Conservation (phyloP, 2,329 filamentous ascomycete genomes). For the Teratosphaeriaceae sp. region DNA sequence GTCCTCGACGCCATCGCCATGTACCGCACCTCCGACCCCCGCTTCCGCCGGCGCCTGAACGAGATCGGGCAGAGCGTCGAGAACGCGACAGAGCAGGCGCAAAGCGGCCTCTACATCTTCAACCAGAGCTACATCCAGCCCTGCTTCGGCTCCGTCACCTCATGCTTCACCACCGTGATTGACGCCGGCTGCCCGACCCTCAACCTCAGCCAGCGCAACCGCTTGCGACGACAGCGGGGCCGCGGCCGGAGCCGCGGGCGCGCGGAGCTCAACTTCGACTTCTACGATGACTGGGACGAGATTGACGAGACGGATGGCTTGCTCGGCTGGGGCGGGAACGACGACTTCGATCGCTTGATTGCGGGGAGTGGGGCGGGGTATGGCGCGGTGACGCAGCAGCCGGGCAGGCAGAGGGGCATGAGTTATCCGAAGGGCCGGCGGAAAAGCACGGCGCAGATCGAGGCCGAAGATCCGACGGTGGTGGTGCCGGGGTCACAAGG, state of each 20-base stretch:
- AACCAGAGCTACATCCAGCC: slow-evolving; percentile 78
- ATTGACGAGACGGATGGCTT: slow-evolving; percentile 57
- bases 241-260: slow-evolving; percentile 54
- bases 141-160: slow-evolving; percentile 62
- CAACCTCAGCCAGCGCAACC: slow-evolving; percentile 29
- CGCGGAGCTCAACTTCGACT: slow-evolving; percentile 86
- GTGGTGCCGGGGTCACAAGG: slow-evolving; percentile 87
- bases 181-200: slow-evolving; percentile 42
- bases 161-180: slow-evolving; percentile 62
- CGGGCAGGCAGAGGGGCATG: slow-evolving; percentile 72
- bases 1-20: slow-evolving; percentile 28
- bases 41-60: slow-evolving; percentile 88
- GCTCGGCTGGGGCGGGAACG: slow-evolving; percentile 66
- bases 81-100: slow-evolving; percentile 83
- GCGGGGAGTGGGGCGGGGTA: slow-evolving; percentile 56
- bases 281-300: slow-evolving; percentile 94
- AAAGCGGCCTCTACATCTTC: slow-evolving; percentile 83
- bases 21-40: slow-evolving; percentile 66
- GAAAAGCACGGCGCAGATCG: slow-evolving; percentile 50
- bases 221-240: slow-evolving; percentile 59
- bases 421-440: slow-evolving; percentile 57
- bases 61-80: slow-evolving; percentile 88
- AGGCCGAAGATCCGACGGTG: slow-evolving; percentile 70
- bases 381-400: slow-evolving; percentile 44
- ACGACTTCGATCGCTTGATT: slow-evolving; percentile 78